Evolutionary conservation across 2,329 filamentous ascomycete genomes (phyloP).

Genomic region (Trichophyton schoenleinii): DNA sequence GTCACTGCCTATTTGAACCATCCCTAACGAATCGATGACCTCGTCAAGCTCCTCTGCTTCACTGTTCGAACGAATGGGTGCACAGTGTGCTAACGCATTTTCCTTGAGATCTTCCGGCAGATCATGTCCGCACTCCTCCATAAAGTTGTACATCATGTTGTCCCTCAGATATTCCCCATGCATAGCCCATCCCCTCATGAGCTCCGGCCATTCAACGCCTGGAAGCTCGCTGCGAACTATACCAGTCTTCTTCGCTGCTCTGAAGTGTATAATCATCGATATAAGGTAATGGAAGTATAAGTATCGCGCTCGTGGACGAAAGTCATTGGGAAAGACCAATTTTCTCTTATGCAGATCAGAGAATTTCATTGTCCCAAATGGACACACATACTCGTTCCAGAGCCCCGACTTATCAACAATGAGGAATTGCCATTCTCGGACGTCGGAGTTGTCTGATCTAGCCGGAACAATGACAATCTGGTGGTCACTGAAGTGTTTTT

Average conservation of each 20-base stretch:
- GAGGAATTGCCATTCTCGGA: background rate
- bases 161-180: background rate
- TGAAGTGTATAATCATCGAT: background rate
- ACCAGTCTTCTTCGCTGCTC: background rate
- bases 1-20: background rate
- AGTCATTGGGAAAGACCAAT: background rate
- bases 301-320: constrained; percentile 1
- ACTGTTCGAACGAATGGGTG: background rate
- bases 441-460: background rate
- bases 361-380: background rate
- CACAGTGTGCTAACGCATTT: background rate
- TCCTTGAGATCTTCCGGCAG: background rate
- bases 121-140: background rate
- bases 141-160: background rate
- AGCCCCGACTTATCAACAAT: background rate
- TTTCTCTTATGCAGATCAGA: background rate
- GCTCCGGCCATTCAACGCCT: background rate
- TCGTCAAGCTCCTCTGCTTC: background rate
- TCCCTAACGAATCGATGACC: background rate
- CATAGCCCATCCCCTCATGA: background rate
- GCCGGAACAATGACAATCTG: constrained; percentile 2
- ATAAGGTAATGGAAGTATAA: constrained; percentile 4
- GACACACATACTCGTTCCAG: background rate
- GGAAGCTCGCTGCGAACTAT: background rate
- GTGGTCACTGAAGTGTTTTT: background rate